These are phyloP conservation scores for Aspergillus aculeatus DNA, from an alignment of 2,329 filamentous ascomycete species.

Conservation along the genomic window DNA sequence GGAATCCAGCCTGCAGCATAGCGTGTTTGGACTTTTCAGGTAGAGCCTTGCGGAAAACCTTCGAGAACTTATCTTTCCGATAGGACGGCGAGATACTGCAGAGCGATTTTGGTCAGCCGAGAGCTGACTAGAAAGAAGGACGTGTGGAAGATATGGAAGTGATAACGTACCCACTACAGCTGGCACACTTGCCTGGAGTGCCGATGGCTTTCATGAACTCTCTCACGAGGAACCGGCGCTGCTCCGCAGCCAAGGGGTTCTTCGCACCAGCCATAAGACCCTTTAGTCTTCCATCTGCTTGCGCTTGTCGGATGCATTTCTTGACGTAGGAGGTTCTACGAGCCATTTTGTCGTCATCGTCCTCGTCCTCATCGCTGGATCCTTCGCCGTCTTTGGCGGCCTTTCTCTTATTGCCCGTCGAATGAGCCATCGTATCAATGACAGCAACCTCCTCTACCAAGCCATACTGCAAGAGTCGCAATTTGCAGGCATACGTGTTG, in stretches of 20 bases:
- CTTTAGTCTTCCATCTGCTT: conserved; percentile 45
- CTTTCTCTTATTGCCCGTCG: conserved; percentile 47
- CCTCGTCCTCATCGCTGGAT: conserved; percentile 65
- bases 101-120: conserved; percentile 18
- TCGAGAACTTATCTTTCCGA: conserved; percentile 86
- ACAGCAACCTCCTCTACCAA: conserved; percentile 67
- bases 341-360: conserved; percentile 51
- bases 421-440: conserved; percentile 52
- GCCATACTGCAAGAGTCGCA: conserved; percentile 82
- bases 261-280: conserved; percentile 58
- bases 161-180: conserved; percentile 54
- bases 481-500: conserved; percentile 77
- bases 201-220: conserved; percentile 76
- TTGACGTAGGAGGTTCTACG: conserved; percentile 69
- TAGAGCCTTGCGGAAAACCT: conserved; percentile 86
- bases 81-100: conserved; percentile 73
- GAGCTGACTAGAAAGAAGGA: background rate
- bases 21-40: conserved; percentile 70
- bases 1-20: conserved; percentile 70
- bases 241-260: conserved; percentile 78
- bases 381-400: conserved; percentile 54
- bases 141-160: background rate
- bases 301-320: conserved; percentile 64
- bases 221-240: conserved; percentile 72
- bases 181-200: conserved; percentile 67